Percentiles rank a stretch among this genome's conserved stretches.
These are phyloP conservation scores for Aquilaria yunnanensis DNA, from an alignment of 345 rosid species.

Conservation along the genomic window DNA sequence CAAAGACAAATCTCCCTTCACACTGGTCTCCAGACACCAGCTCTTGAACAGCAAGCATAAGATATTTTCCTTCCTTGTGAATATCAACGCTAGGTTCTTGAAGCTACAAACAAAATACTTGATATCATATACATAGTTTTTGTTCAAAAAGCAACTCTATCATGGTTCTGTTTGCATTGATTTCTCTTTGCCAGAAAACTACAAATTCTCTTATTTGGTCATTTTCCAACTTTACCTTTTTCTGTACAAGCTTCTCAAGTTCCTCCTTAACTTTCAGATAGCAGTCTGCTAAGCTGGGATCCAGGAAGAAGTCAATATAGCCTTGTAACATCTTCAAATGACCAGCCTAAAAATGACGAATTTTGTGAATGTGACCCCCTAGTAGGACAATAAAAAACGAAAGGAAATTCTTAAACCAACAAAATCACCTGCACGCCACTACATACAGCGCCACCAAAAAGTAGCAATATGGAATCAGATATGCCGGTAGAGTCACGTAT, in stretches of 20 bases:
- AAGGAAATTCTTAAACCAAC: neutral
- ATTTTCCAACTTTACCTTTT: slow-evolving; percentile 40
- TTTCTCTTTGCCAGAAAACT: neutral
- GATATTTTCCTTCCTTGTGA: slow-evolving; percentile 84
- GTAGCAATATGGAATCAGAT: slow-evolving; percentile 84
- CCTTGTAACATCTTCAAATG: slow-evolving; percentile 96
- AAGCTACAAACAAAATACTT: slow-evolving; percentile 43
- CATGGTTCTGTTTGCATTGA: slow-evolving; percentile 4
- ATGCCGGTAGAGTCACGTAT: slow-evolving; percentile 96
- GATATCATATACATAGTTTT: too few species aligned
- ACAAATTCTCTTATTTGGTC: neutral
- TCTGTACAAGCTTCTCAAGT: slow-evolving; percentile 63
- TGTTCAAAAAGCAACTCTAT: too few species aligned
- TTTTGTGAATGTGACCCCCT: slow-evolving; percentile 1
- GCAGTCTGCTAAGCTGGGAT: slow-evolving; percentile 84
- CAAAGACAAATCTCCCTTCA: slow-evolving; percentile 95
- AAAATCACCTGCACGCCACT: slow-evolving; percentile 61
- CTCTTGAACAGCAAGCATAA: slow-evolving; percentile 89
- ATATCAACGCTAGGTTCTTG: slow-evolving; percentile 67
- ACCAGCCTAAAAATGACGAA: slow-evolving; percentile 48
- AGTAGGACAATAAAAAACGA: neutral
- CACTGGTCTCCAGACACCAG: slow-evolving; percentile 87
- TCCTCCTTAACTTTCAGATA: slow-evolving; percentile 79
- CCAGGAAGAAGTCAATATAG: slow-evolving; percentile 90
- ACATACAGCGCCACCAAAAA: slow-evolving; percentile 79